Evolutionary conservation across 2,329 filamentous ascomycete species (phyloP), one percentile per base, ranked within the genome.

Genomic region (Lasiodiplodia theobromae): DNA sequence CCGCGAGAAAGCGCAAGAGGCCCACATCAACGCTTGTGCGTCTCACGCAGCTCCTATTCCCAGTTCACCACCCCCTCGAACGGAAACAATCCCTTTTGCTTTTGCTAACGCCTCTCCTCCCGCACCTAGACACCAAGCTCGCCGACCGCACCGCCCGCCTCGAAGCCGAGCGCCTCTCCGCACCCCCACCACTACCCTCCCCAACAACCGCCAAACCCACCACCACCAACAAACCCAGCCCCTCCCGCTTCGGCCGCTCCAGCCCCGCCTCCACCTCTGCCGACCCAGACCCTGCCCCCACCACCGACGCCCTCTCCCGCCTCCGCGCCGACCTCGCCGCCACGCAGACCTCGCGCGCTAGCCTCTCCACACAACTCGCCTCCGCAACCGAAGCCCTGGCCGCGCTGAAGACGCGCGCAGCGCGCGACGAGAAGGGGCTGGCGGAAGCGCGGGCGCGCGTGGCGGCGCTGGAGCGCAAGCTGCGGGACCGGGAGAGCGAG

Each of bases 401-500:
- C 51, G 85, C 84, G 31, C 80, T 94, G n/a, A 89, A 88, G 49
- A 78, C 83, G 38, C 87, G 88, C 73, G 84, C 85, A 5, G 85
- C 84, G 54, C 81, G 83, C n/a, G 90, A 95, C 69, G 79, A 82
- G 8, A 86, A 85, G 72, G 84, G 40, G 10, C 18, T 31, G 18
- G 84, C 28, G 89, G 94, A 47, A 1, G 18, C n/a, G 44, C 44
- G 44, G 6, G 44, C n/a, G 7, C 31, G 44, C 44, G 74, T 87
- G 88, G 84, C 86, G 21, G 80, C 84, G 2, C 82, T 96, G 21
- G 84, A 87, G 62, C 86, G 88, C 52, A 90, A 90, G 71, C 82
- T 97, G 51, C 89, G 88, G 71, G 95, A 97, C 78, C 85, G 92
- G 37, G 93, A 96, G 70, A 92, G 96, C 74, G 96, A 98, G 83